A percentile compares a stretch with the other conserved stretches of the same genome.
Conservation (phyloP, 768 basidiomycete genomes). For the Russula lepida region DNA sequence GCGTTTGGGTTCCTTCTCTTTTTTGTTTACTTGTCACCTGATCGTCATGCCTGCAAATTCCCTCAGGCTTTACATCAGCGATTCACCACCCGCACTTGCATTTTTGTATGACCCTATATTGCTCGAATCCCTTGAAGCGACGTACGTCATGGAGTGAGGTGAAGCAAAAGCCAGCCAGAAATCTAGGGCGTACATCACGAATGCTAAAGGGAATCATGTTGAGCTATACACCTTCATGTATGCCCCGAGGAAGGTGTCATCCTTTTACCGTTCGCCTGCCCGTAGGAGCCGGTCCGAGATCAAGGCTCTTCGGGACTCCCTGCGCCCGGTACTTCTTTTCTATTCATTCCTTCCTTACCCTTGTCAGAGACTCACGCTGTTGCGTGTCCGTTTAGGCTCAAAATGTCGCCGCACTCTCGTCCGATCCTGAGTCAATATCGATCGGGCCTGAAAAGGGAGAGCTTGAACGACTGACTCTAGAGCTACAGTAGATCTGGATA, state of each 20-base stretch:
- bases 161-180: constrained; percentile 28
- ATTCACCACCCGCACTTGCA: constrained; percentile 30
- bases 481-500: constrained; percentile 4
- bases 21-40: not conserved
- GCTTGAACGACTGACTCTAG: constrained; percentile 34
- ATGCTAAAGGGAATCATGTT: constrained; percentile 15
- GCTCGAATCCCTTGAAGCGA: constrained; percentile 36
- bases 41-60: constrained; percentile 15
- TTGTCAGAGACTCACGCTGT: not conserved
- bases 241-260: constrained; percentile 37
- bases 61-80: constrained; percentile 37
- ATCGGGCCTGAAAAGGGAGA: constrained; percentile 33
- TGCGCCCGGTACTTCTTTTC: constrained; percentile 21
- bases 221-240: constrained; percentile 46
- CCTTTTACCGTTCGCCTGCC: no score
- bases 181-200: constrained; percentile 30
- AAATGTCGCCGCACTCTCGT: constrained; percentile 25
- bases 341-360: not conserved
- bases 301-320: constrained; percentile 10
- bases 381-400: constrained; percentile 14
- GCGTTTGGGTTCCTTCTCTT: constrained; percentile 17
- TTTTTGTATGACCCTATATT: constrained; percentile 51
- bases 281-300: constrained; percentile 5
- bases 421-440: constrained; percentile 30
- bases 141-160: constrained; percentile 51